Evolutionary conservation across 139 green algal genomes (phyloP), one percentile per base, ranked within the genome.

Genomic region (Parachlorella kessleri): DNA sequence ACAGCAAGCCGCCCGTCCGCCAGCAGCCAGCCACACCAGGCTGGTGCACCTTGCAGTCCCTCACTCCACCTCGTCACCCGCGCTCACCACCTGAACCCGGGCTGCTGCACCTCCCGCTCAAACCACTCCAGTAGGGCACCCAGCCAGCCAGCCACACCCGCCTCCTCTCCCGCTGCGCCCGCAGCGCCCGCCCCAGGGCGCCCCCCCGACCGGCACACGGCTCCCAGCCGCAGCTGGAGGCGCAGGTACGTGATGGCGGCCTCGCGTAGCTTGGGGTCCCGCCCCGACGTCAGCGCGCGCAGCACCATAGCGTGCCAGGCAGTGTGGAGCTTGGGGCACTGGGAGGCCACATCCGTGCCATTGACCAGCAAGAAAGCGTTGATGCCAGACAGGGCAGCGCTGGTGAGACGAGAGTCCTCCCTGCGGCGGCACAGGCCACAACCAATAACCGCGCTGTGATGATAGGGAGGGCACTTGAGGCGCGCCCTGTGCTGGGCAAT

Each of bases 331-430:
- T 48, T 38, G 26, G 72, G 28, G 30, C 30, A 37, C 38, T 66
- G 66, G 40, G 35, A 55, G 4, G 69, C 64, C 18, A 86, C 69
- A 39, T 89, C 83, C n/a, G 75, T 67, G 7, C 86, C 86, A 33
- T 84, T 76, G 77, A 18, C 65, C 36, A 88, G 80, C 75, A 90
- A 40, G 36, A 89, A 89, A 35, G 67, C 38, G 80, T 83, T 90
- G 40, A 87, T 10, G 23, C 76, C 80, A 24, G 65, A 26, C 9
- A 90, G 42, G 28, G 70, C 30, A 3, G 78, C 53, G 26, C 24
- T 65, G 67, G 40, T 71, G 42, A 84, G 33, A 3, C 83, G 83
- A 21, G 73, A 54, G 48, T 86, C 81, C 3, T 82, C 81, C 54
- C 80, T 85, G 70, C n/a, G n/a, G n/a, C n/a, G n/a, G n/a, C n/a